Percentiles rank a stretch among this genome's conserved stretches.
phyloP scores from a whole-genome alignment of 2,329 filamentous ascomycete genomes.

The Coniochaeta prunicola region DNA sequence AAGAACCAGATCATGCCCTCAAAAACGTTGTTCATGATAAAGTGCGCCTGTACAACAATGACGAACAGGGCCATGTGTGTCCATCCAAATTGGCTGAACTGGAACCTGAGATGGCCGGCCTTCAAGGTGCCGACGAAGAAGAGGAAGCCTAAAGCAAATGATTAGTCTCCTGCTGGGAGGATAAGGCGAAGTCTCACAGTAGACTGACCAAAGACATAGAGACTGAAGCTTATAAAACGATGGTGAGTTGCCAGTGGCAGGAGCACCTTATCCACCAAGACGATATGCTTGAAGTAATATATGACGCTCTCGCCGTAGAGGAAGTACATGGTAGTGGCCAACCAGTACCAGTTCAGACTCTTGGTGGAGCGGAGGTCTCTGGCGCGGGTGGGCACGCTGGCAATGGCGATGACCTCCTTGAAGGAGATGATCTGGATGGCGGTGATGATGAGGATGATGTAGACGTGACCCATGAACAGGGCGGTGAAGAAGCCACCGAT shows the following conservation, averaged over 20 bases:
- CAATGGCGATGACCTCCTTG: constrained; percentile 98
- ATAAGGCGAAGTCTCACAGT: background rate
- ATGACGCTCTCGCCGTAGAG: constrained; percentile 98
- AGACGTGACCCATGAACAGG: constrained; percentile 95
- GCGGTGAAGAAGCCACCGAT: constrained; percentile 85
- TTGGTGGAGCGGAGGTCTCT: constrained; percentile 90
- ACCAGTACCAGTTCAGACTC: constrained; percentile 97
- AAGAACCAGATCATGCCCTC: constrained; percentile 99
- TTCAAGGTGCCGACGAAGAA: constrained; percentile 95
- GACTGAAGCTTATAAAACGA: constrained; percentile 95
- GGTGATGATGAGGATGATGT: constrained; percentile 89
- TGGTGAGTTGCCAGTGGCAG: constrained; percentile 94
- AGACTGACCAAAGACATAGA: constrained; percentile 85
- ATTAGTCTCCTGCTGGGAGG: constrained; percentile 17
- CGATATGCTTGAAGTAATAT: constrained; percentile 99
- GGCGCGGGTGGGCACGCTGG: constrained; percentile 86
- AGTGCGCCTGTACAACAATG: constrained; percentile 96
- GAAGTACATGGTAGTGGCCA: constrained; percentile 99
- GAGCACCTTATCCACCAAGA: constrained; percentile 88
- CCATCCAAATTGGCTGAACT: constrained; percentile 99
- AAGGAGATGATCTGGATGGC: constrained; percentile 94
- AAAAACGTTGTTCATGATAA: constrained; percentile 99
- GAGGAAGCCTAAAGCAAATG: constrained; percentile 65
- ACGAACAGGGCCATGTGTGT: constrained; percentile 98
- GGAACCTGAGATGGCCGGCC: constrained; percentile 94